phyloP scores from a whole-genome alignment of 495 filamentous ascomycete genomes.

The Hamigera avellanea region DNA sequence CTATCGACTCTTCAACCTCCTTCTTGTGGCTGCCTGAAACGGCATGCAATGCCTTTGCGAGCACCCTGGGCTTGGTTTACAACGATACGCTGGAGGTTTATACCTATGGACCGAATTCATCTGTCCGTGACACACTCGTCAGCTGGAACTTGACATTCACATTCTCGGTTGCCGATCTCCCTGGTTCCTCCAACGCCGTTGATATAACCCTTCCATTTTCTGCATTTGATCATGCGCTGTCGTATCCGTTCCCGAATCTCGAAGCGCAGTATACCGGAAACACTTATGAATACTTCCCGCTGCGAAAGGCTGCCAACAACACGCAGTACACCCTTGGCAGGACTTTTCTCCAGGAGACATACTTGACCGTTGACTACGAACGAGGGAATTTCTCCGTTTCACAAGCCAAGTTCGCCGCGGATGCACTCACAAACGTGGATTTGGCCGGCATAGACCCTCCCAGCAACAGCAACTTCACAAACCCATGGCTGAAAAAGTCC shows the following conservation, averaged over 20 bases:
- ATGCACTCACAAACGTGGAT: conserved; percentile 28
- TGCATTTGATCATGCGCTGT: conserved; percentile 47
- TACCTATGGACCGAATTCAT: background rate
- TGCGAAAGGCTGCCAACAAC: conserved; percentile 33
- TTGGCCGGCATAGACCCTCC: conserved; percentile 37
- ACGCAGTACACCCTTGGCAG: conserved; percentile 48
- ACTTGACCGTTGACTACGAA: conserved; percentile 51
- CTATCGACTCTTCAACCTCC: conserved; percentile 53
- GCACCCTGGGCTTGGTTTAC: conserved; percentile 44
- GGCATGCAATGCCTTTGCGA: conserved; percentile 48
- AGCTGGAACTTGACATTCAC: conserved; percentile 29
- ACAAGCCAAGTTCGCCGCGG: conserved; percentile 40
- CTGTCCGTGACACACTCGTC: conserved; percentile 18
- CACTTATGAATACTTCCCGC: conserved; percentile 43
- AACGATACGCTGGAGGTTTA: conserved; percentile 31
- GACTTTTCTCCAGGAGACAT: conserved; percentile 54
- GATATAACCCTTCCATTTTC: conserved; percentile 48
- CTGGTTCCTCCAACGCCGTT: conserved; percentile 28
- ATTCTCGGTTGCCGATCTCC: conserved; percentile 40
- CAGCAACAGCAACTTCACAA: conserved; percentile 32
- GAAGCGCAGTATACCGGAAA: background rate
- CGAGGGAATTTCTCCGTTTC: conserved; percentile 40
- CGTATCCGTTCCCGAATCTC: conserved; percentile 39
- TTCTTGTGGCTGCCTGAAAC: conserved; percentile 50
- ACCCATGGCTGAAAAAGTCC: conserved; percentile 3